Evolutionary conservation across 495 filamentous ascomycete genomes (phyloP), one percentile per base, ranked within the genome.

Genomic region (Tetracladium marchalianum): DNA sequence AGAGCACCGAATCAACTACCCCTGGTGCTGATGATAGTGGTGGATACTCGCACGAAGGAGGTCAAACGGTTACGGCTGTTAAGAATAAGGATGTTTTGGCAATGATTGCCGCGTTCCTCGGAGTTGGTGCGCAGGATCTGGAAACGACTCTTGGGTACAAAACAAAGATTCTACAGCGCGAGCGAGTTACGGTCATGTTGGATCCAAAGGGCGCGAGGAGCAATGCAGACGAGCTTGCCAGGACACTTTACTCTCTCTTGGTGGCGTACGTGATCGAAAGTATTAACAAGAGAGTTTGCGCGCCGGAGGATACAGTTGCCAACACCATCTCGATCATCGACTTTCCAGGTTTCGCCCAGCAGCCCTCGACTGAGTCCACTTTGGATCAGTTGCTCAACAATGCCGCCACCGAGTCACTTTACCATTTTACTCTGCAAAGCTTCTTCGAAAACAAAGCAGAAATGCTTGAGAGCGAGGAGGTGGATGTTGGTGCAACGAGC

Each of bases 281-380:
- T 43, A 84, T 95, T 61, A 98, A 98, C 61, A 84, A 94, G 62
- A 80, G 76, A 54, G 76, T 90, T 16, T 97, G 89, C 60, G 88
- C 90, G 5, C 70, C 81, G 0, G 90, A 96, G 58, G 88, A 95
- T 31, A 71, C 85, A 15, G 85, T 97, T 42, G 80, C 77, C 38
- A 97, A 97, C 66, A 97, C 92, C 0, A 75, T 98, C 52, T 93
- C 88, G 15, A 83, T 98, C 35, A 78, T 97, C 52, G 92, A 98
- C 60, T 98, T 98, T 63, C 92, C 92, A 0, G 92, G 92, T 18
- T 98, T 97, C 61, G 76, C 90, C 39, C 87, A 90, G 56, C 75
- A 81, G 32, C 71, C 80, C 24, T 74, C 88, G 0, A 96, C 90
- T 2, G 82, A 84, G 7, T 95, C 87, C 4, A 77, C 79, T 1